A percentile compares a stretch with the other conserved stretches of the same genome.
Conservation (phyloP, 352 stramenopile species). For the Pythium aristosporum region DNA sequence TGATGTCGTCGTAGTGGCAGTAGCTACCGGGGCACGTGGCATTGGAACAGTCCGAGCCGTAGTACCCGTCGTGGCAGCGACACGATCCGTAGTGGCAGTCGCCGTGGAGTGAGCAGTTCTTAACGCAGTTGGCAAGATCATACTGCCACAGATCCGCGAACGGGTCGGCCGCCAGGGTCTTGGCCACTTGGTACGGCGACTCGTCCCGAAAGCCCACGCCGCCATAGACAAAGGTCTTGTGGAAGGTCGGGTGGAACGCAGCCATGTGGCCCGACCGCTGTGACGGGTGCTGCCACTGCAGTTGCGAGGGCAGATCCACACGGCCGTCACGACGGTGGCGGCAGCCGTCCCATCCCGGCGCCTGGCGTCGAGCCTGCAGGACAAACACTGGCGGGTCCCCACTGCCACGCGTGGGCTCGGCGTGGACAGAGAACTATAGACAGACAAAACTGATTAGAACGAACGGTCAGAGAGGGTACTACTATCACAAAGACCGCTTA, state of each 20-base stretch:
- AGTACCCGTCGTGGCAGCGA: constrained; percentile 94
- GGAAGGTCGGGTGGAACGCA: constrained; percentile 70
- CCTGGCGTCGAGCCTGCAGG: constrained; percentile 85
- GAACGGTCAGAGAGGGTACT: no score
- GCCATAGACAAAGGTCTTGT: constrained; percentile 89
- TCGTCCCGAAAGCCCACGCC: constrained; percentile 78
- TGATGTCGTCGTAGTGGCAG: constrained; percentile 90
- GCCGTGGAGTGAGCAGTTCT: constrained; percentile 93
- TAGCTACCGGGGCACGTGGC: constrained; percentile 92
- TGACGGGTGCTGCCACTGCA: constrained; percentile 86
- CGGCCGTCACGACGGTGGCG: constrained; percentile 80
- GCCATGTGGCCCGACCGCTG: constrained; percentile 84
- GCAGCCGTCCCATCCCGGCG: constrained; percentile 95
- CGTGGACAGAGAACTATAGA: constrained; percentile 78
- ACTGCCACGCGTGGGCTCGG: constrained; percentile 88
- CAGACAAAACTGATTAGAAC: background rate
- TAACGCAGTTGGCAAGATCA: constrained; percentile 86
- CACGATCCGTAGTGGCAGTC: constrained; percentile 92
- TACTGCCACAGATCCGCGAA: constrained; percentile 91
- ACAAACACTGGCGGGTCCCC: constrained; percentile 74
- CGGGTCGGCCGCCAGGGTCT: constrained; percentile 53
- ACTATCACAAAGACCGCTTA: constrained; percentile 15
- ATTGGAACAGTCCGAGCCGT: constrained; percentile 96
- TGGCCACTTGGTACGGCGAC: constrained; percentile 55
- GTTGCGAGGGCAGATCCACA: constrained; percentile 46